Conservation (phyloP, 2,329 filamentous ascomycete genomes). For the Penicillium sp. region DNA sequence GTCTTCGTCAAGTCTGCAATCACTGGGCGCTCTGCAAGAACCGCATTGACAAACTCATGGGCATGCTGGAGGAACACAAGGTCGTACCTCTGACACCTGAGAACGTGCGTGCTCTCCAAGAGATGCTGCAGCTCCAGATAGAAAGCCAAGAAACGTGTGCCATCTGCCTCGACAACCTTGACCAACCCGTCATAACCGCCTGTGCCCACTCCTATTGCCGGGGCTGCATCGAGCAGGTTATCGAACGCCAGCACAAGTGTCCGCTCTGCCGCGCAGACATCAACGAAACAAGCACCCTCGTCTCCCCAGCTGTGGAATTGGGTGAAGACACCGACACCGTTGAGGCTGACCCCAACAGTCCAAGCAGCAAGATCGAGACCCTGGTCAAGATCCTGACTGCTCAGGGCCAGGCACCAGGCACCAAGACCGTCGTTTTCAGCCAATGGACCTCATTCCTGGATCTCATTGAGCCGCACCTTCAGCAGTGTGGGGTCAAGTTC, state of each 20-base stretch:
- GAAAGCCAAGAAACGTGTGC: slow-evolving; percentile 80
- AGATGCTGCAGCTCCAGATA: slow-evolving; percentile 71
- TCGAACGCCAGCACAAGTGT: slow-evolving; percentile 74
- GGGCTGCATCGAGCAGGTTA: slow-evolving; percentile 69
- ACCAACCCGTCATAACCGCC: slow-evolving; percentile 73
- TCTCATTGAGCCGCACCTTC: slow-evolving; percentile 67
- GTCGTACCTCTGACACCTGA: slow-evolving; percentile 68
- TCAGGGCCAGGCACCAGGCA: slow-evolving; percentile 59
- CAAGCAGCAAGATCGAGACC: slow-evolving; percentile 79
- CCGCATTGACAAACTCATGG: slow-evolving; percentile 69
- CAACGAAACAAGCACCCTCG: slow-evolving; percentile 58
- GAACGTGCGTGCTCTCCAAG: slow-evolving; percentile 69
- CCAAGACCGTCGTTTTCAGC: slow-evolving; percentile 79
- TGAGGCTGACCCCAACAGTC: slow-evolving; percentile 60
- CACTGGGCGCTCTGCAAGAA: slow-evolving; percentile 81
- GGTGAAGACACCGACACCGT: slow-evolving; percentile 49
- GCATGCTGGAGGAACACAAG: slow-evolving; percentile 64
- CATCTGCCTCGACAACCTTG: slow-evolving; percentile 72
- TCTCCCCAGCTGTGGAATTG: slow-evolving; percentile 61
- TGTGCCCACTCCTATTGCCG: slow-evolving; percentile 80
- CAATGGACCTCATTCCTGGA: slow-evolving; percentile 79
- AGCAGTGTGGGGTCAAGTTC: slow-evolving; percentile 59
- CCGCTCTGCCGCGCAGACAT: slow-evolving; percentile 77
- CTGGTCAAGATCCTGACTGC: slow-evolving; percentile 72
- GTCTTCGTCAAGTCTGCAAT: slow-evolving; percentile 81